Evolutionary conservation across 495 filamentous ascomycete genomes (phyloP), one percentile per base, ranked within the genome.

Genomic region (Penicillium paradoxum): DNA sequence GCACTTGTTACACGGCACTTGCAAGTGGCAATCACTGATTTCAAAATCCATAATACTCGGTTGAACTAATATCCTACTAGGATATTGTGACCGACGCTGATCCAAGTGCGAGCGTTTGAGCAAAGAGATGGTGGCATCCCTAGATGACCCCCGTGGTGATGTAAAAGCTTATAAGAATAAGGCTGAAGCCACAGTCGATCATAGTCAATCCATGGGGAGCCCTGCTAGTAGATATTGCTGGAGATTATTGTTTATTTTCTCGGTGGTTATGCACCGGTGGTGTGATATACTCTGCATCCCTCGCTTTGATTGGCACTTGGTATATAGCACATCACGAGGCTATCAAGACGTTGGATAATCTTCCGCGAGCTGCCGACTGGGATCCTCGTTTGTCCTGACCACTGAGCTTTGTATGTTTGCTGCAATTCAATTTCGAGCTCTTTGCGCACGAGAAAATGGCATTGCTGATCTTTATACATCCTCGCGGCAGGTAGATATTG

Each of bases 181-280:
- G 51, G 52, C 50, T 59, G 56, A 57, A 41, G 46, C 42, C 50
- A 54, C 54, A 11, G 54, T 60, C 58, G 58, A 60, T 60, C 58
- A 32, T 43, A 27, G 37, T 40, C 27, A n/a, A 53, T 52, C 56
- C 59, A 59, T 53, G 56, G 56, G 56, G 55, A 29, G 24, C 51
- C 58, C 51, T 25, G 46, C 49, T 55, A 54, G 54, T 62, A 45
- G 48, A 32, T 42, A 25, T 19, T 45, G 47, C 51, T 45, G 47
- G 52, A 52, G 51, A 18, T 32, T 17, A 37, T 40, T 44, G 8
- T 27, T 10, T n/a, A 11, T 37, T 27, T 33, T 2, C 30, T 24
- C 22, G 32, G 9, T 27, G 24, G 27, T 42, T 32, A 33, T 34
- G 39, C 19, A 13, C 6, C 13, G 18, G 45, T 56, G 54, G 57